Conservation (phyloP, 192 early-diverging fungal genomes). For the Coemansia sp. region DNA sequence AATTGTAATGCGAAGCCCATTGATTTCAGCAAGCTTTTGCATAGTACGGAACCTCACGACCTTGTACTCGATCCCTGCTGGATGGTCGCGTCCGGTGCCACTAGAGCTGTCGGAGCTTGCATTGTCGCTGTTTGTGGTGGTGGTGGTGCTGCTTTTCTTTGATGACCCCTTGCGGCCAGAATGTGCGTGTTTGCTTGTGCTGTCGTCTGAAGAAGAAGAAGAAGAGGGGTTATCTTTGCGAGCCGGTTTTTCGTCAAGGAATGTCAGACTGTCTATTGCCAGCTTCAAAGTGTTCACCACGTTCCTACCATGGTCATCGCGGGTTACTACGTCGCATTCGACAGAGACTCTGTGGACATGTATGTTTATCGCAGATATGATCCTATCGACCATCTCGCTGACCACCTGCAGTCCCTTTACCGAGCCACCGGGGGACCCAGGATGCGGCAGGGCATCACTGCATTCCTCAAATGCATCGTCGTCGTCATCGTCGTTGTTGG, state of each 20-base stretch:
- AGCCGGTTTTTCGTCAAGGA: conserved; percentile 41
- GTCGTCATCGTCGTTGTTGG: conserved; percentile 8
- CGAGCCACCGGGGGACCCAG: conserved; percentile 36
- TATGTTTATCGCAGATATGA: conserved; percentile 78
- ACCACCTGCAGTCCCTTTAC: conserved; percentile 73
- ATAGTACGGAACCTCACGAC: conserved; percentile 45
- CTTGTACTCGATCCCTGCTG: conserved; percentile 48
- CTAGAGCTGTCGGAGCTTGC: conserved; percentile 15
- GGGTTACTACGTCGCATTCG: conserved; percentile 26
- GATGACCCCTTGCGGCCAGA: not conserved
- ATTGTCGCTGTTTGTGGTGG: conserved; percentile 14
- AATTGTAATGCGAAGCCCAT: conserved; percentile 33
- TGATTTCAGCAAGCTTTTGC: conserved; percentile 40
- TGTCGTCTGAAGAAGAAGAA: not conserved
- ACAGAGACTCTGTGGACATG: conserved; percentile 53
- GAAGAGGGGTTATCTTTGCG: conserved; percentile 12
- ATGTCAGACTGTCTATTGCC: conserved; percentile 47
- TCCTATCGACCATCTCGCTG: conserved; percentile 79
- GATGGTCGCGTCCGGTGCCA: conserved; percentile 28
- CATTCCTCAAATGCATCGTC: conserved; percentile 28
- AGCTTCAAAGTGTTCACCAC: conserved; percentile 40
- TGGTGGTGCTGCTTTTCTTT: conserved; percentile 8
- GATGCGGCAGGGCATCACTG: conserved; percentile 31
- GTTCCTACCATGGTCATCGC: conserved; percentile 21
- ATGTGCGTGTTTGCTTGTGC: not conserved